Evolutionary conservation across 495 filamentous ascomycete species (phyloP).

Genomic region (Podospora bellae-mahoneyi): DNA sequence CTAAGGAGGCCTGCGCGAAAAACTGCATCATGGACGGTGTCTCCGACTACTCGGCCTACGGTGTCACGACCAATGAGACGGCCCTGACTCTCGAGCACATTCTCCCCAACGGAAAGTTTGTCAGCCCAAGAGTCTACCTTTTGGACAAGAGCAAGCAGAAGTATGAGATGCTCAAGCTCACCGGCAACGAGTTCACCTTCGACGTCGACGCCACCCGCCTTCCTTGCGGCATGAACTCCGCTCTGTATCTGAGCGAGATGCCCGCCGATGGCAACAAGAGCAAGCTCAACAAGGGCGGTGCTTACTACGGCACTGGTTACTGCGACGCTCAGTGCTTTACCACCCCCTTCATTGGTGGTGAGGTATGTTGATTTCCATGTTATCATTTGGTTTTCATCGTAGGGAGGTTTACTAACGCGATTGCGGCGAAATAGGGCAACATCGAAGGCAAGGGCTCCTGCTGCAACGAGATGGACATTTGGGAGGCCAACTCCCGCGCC

Average conservation of each 20-base stretch:
- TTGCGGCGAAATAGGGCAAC: slow-evolving; percentile 40
- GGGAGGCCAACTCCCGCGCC: slow-evolving; percentile 60
- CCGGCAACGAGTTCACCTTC: slow-evolving; percentile 60
- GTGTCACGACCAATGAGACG: slow-evolving; percentile 45
- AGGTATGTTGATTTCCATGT: slow-evolving; percentile 33
- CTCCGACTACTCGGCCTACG: slow-evolving; percentile 43
- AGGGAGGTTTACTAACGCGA: background rate
- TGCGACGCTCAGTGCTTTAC: slow-evolving; percentile 66
- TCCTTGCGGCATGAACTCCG: slow-evolving; percentile 65
- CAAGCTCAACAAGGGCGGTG: slow-evolving; percentile 58
- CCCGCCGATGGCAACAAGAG: slow-evolving; percentile 49
- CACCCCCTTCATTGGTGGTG: slow-evolving; percentile 57
- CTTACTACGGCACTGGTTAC: slow-evolving; percentile 66
- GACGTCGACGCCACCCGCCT: slow-evolving; percentile 60
- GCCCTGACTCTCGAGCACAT: slow-evolving; percentile 49
- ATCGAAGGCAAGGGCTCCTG: slow-evolving; percentile 50
- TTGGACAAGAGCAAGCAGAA: slow-evolving; percentile 48
- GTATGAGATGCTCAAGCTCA: slow-evolving; percentile 59
- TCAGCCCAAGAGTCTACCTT: slow-evolving; percentile 60
- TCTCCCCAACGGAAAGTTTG: slow-evolving; percentile 17
- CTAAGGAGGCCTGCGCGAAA: slow-evolving; percentile 43
- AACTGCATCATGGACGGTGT: slow-evolving; percentile 54
- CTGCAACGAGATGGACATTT: slow-evolving; percentile 64
- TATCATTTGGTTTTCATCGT: background rate
- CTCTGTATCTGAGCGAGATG: slow-evolving; percentile 69